Percentiles rank a stretch among this genome's conserved stretches.
Evolutionary conservation across 371 early-diverging fungal species (phyloP).

Genomic region (Batrachochytrium dendrobatidis): DNA sequence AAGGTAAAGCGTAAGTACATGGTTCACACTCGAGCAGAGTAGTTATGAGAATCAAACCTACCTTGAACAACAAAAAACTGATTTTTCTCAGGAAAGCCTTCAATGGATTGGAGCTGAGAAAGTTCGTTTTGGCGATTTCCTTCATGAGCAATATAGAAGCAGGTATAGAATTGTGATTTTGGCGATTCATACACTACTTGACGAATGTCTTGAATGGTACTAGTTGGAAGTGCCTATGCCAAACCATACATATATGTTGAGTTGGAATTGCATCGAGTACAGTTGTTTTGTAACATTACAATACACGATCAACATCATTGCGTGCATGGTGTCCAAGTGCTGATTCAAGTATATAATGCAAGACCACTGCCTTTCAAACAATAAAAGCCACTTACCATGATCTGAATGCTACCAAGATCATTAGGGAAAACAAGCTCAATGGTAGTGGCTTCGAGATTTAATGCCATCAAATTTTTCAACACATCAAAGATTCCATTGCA

Average conservation of each 20-base stretch:
- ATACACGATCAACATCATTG: background rate
- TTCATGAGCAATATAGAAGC: conserved; percentile 74
- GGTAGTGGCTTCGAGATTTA: background rate
- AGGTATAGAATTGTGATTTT: conserved; percentile 77
- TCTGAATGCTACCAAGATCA: background rate
- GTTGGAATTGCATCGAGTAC: background rate
- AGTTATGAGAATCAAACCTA: too few relatives aligned
- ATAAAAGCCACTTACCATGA: background rate
- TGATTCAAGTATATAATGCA: background rate
- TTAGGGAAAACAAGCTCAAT: background rate
- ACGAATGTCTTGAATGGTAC: conserved; percentile 75
- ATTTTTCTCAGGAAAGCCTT: conserved; percentile 27
- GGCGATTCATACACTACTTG: conserved; percentile 81
- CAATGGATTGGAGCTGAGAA: conserved; percentile 65
- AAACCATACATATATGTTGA: background rate
- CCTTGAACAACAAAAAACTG: conserved; percentile 53
- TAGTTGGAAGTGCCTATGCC: conserved; percentile 12
- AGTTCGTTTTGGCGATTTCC: conserved; percentile 66
- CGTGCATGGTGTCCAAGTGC: conserved; percentile 1
- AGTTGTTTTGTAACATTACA: background rate
- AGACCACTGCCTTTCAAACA: too few relatives aligned
- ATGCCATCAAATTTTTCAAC: too few relatives aligned
- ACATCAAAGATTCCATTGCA: background rate
- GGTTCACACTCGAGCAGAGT: background rate
- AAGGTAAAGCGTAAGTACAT: background rate